Base-by-base conservation (phyloP, 2,329 filamentous ascomycete genomes). In the Calonectria ilicicola region DNA sequence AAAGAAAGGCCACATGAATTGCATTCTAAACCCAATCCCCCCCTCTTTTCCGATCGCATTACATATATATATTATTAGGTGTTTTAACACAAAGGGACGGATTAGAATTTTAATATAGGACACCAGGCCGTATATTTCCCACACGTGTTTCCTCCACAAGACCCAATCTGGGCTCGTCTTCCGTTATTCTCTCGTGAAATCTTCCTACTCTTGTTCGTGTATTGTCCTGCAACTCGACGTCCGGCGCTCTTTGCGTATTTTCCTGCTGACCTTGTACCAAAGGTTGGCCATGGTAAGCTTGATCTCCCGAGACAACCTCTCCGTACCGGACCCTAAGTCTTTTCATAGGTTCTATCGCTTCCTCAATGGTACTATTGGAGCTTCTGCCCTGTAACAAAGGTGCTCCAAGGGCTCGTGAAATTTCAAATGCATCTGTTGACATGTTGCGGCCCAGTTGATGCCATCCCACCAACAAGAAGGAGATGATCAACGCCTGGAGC, bases 361-460 rank as follows among this genome's bases (percentile, higher is more conserved):
- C 35, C 10, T 42, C 17, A 19, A 62, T 62, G n/a, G n/a, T 8
- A 5, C 23, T 62, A 6, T 62, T 58, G 21, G 42, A 71, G 62
- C 46, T 53, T 21, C 46, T 46, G n/a, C 10, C 21, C 23, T 42
- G 46, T 5, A 66, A 21, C 12, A 53, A 21, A 1, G 64, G 64
- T n/a, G 64, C 64, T 8, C 64, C 46, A 21, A 66, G 32, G 12
- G 64, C 64, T 27, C 64, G 49, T 3, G 64, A 46, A 29, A 66
- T 66, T 23, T 66, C 64, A 27, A 66, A 66, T 14, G 64, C 44
- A n/a, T 66, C 44, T 21, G 29, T 46, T 26, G 64, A 66, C 12
- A 66, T 19, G 8, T 66, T 32, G 8, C 64, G 46, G 35, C 64
- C 64, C 21, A 66, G 29, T 7, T 49, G 64, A 42, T 66, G 44